Percentiles rank a stretch among this genome's conserved stretches.
phyloP scores from a whole-genome alignment of 225 moss, liverwort and hornwort species.

The Straminergon stramineum region DNA sequence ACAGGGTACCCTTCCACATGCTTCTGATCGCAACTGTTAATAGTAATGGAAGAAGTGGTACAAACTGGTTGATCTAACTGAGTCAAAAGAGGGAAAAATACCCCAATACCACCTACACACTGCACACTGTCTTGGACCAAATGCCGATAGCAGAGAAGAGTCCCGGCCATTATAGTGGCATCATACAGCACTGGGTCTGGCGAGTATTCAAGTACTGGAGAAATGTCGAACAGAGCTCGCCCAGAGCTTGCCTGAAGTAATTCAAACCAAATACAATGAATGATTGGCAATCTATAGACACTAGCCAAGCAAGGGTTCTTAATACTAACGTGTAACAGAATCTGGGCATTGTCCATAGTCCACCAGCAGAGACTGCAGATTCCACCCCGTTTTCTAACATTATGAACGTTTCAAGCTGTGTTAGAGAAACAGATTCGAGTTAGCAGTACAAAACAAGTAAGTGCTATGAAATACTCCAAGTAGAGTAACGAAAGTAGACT shows the following conservation, averaged over 20 bases:
- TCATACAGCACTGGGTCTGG: constrained; percentile 48
- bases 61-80: constrained; percentile 70
- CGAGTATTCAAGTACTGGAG: constrained; percentile 58
- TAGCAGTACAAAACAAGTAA: neutral
- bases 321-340: neutral
- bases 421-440: neutral
- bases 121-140: constrained; percentile 80
- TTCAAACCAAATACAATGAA: constrained; percentile 5
- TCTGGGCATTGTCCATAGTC: neutral
- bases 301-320: neutral
- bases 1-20: constrained; percentile 36
- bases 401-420: neutral
- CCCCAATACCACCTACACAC: constrained; percentile 83
- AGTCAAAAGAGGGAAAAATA: constrained; percentile 76
- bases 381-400: neutral
- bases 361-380: neutral
- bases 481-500: neutral
- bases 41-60: constrained; percentile 1
- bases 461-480: neutral
- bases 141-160: constrained; percentile 69
- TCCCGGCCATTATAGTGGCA: constrained; percentile 64
- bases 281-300: neutral
- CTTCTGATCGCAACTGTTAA: constrained; percentile 13
- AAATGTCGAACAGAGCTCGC: constrained; percentile 63
- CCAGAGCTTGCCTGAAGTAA: constrained; percentile 69